Evolutionary conservation across 2,329 filamentous ascomycete genomes (phyloP).

Genomic region (Verticillium zaregamsianum): DNA sequence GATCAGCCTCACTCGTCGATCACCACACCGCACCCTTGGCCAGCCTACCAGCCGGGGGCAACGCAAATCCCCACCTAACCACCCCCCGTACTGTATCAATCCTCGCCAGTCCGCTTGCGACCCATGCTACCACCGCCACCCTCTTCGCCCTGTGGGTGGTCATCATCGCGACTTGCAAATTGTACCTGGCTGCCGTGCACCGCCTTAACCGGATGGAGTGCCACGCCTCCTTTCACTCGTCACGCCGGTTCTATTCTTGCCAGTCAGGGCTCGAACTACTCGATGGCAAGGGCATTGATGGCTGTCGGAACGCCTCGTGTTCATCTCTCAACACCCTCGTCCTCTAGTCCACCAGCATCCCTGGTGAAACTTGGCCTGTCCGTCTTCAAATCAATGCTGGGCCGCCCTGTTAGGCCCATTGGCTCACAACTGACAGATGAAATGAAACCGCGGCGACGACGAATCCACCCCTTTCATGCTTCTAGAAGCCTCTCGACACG

Average conservation of each 20-base stretch:
- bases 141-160: neutral
- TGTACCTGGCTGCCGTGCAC: neutral
- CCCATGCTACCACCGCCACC: neutral
- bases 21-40: neutral
- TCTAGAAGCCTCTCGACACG: constrained; percentile 11
- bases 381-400: neutral
- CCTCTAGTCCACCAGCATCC: neutral
- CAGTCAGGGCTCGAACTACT: neutral
- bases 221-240: neutral
- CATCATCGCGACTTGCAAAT: neutral
- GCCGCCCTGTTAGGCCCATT: neutral
- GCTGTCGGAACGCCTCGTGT: neutral
- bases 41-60: neutral
- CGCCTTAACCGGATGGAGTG: neutral
- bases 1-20: neutral
- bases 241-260: neutral
- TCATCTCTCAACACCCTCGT: neutral
- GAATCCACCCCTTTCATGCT: constrained; percentile 7
- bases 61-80: neutral
- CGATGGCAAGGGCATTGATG: neutral
- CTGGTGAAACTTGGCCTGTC: neutral
- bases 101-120: neutral
- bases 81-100: neutral
- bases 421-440: neutral
- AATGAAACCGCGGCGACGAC: constrained; percentile 12